phyloP scores from a whole-genome alignment of 441 rosid species.

The Erysimum cheiri region DNA sequence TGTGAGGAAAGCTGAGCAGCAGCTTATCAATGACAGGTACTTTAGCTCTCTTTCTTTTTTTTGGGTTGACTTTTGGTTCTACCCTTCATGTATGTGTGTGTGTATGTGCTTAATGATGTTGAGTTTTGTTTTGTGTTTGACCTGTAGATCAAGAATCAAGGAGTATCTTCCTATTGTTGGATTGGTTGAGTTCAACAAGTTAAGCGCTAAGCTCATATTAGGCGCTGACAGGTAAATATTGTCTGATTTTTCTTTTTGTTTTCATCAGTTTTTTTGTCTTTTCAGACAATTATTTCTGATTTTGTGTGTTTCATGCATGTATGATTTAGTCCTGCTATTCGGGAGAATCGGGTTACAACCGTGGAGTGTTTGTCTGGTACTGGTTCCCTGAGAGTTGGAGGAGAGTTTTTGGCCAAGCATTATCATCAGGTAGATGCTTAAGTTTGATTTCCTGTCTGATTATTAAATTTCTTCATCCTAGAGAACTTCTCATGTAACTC shows the following conservation, averaged over 20 bases:
- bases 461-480: neutral
- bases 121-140: constrained; percentile 14
- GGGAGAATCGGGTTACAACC: constrained; percentile 81
- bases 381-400: constrained; percentile 98
- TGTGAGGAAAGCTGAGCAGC: constrained; percentile 92
- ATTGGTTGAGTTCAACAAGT: constrained; percentile 86
- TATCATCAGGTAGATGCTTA: constrained; percentile 66
- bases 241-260: neutral
- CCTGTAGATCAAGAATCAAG: constrained; percentile 73
- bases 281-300: constrained; percentile 8
- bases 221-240: constrained; percentile 73
- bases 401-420: constrained; percentile 91
- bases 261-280: neutral
- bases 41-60: constrained; percentile 16
- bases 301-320: neutral
- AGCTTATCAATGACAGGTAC: constrained; percentile 80
- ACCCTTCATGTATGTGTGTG: neutral
- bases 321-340: constrained; percentile 73
- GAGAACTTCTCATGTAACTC: constrained; percentile 12
- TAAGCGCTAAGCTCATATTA: constrained; percentile 94
- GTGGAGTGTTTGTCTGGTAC: constrained; percentile 99
- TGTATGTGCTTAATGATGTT: constrained; percentile 31
- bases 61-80: constrained; percentile 5
- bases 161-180: constrained; percentile 98
- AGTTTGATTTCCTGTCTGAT: neutral